Evolutionary conservation across 2,329 filamentous ascomycete genomes (phyloP).

Genomic region (Bipolaris bicolor): DNA sequence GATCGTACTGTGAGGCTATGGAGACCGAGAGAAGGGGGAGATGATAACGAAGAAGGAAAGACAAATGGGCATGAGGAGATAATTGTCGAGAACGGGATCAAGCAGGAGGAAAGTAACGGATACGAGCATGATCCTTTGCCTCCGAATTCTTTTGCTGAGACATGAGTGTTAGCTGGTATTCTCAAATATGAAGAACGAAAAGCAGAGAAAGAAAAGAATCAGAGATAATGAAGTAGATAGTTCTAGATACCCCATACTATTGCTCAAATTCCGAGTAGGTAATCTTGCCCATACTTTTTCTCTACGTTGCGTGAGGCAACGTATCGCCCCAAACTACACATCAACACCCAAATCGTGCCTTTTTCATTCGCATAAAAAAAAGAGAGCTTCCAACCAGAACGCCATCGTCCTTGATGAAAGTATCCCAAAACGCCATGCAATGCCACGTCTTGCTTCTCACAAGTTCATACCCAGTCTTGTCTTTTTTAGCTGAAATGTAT

Average conservation of each 20-base stretch:
- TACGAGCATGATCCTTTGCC: constrained; percentile 30
- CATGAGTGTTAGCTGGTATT: neutral
- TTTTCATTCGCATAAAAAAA: constrained; percentile 4
- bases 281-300: constrained; percentile 3
- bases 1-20: constrained; percentile 69
- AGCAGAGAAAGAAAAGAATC: neutral
- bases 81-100: neutral
- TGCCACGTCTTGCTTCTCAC: neutral
- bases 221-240: neutral
- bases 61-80: neutral
- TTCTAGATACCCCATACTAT: constrained; percentile 14
- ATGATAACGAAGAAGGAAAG: neutral
- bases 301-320: neutral
- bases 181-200: neutral
- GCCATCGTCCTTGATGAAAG: neutral
- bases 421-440: constrained; percentile 10
- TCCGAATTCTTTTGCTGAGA: constrained; percentile 27
- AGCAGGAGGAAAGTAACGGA: constrained; percentile 17
- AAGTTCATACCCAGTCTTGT: neutral
- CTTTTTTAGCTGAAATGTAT: constrained; percentile 79
- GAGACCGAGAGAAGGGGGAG: constrained; percentile 32
- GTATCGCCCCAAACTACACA: neutral
- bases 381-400: neutral
- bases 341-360: neutral
- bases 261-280: constrained; percentile 9